Conservation (phyloP, 2,329 filamentous ascomycete genomes). For the Aspergillus niger region DNA sequence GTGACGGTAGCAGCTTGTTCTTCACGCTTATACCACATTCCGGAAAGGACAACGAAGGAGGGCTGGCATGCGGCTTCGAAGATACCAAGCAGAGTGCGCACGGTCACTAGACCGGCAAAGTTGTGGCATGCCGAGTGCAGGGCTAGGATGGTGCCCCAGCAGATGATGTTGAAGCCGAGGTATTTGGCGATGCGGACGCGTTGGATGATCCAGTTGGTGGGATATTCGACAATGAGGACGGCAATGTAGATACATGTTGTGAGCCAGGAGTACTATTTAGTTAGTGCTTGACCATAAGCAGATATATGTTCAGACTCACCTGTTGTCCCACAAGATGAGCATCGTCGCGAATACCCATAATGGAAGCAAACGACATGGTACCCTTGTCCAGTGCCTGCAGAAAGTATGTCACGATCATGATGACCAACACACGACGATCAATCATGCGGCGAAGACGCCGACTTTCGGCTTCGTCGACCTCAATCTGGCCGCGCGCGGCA, state of each 20-base stretch:
- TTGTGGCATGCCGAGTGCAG: conserved; percentile 63
- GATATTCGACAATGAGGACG: conserved; percentile 71
- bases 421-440: conserved; percentile 65
- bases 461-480: conserved; percentile 63
- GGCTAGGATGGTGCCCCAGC: conserved; percentile 64
- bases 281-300: background rate
- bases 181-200: conserved; percentile 70
- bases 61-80: conserved; percentile 73
- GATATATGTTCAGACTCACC: conserved; percentile 28
- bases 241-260: conserved; percentile 75
- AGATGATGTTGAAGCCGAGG: conserved; percentile 63
- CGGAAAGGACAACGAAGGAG: conserved; percentile 65
- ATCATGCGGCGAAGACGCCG: conserved; percentile 64
- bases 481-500: conserved; percentile 56
- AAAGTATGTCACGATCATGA: conserved; percentile 76
- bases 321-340: conserved; percentile 45
- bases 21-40: conserved; percentile 71
- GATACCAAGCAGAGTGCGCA: conserved; percentile 68
- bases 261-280: conserved; percentile 65
- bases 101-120: conserved; percentile 61
- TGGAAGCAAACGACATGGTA: conserved; percentile 45
- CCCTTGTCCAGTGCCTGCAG: conserved; percentile 56
- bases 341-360: conserved; percentile 49
- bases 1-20: conserved; percentile 68
- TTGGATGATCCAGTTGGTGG: conserved; percentile 66